Evolutionary conservation across 768 basidiomycete genomes (phyloP).

Genomic region (Dioszegia hungarica): DNA sequence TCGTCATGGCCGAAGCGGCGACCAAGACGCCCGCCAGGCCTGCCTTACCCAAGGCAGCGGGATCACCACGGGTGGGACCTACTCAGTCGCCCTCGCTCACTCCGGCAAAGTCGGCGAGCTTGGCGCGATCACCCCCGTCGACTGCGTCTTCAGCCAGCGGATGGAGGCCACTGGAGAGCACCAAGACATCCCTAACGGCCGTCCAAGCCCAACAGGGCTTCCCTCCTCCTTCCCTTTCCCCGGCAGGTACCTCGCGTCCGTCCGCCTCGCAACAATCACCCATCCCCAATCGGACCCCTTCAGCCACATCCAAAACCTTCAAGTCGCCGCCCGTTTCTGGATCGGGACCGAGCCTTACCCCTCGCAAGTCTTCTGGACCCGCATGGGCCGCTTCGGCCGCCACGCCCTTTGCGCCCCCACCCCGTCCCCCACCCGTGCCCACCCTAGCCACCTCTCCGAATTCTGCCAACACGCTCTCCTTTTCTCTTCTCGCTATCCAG

Average conservation of each 20-base stretch:
- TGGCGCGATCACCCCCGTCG: slow-evolving; percentile 2
- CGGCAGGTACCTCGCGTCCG: not conserved
- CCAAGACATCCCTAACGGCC: slow-evolving; percentile 23
- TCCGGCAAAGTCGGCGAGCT: not conserved
- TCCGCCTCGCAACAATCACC: slow-evolving; percentile 20
- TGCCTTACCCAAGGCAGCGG: not conserved
- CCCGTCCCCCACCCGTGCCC: slow-evolving; percentile 12
- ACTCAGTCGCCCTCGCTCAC: slow-evolving; percentile 9
- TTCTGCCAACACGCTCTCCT: slow-evolving; percentile 32
- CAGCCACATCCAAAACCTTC: slow-evolving; percentile 3
- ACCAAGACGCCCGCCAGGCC: slow-evolving; percentile 20
- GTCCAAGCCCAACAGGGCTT: slow-evolving; percentile 31
- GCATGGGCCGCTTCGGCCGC: slow-evolving; percentile 57
- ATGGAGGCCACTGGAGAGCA: slow-evolving; percentile 24
- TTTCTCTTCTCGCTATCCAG: slow-evolving; percentile 82
- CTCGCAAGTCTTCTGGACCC: slow-evolving; percentile 15
- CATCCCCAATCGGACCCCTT: slow-evolving; percentile 17
- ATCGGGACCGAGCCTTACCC: no score
- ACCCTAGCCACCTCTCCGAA: slow-evolving; percentile 18
- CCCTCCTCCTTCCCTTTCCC: not conserved
- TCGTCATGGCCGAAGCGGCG: slow-evolving; percentile 71
- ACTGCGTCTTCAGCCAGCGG: slow-evolving; percentile 5
- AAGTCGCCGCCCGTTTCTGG: slow-evolving; percentile 3
- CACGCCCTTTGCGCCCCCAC: slow-evolving; percentile 25
- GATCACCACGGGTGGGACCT: not conserved